A percentile compares a stretch with the other conserved stretches of the same genome.
Evolutionary conservation across 2,329 filamentous ascomycete species (phyloP).

Genomic region (Monilinia laxa): DNA sequence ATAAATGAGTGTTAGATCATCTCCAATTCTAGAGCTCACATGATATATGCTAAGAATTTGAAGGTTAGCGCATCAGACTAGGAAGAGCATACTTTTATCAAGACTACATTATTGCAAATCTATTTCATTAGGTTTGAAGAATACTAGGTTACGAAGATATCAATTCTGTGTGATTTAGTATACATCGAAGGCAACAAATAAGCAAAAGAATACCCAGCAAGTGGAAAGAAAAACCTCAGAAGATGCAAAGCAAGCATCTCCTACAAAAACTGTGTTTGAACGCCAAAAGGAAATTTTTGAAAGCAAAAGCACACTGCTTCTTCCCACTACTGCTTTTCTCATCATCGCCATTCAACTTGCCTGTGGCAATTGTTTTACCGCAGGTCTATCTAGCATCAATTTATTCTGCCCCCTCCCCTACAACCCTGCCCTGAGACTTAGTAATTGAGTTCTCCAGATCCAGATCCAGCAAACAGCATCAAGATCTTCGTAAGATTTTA

Average conservation of each 20-base stretch:
- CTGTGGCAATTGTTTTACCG: neutral
- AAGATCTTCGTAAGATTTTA: slow-evolving; percentile 97
- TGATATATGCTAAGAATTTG: neutral
- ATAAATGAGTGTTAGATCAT: neutral
- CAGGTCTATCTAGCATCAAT: neutral
- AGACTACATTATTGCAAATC: neutral
- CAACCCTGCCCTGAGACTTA: slow-evolving; percentile 43
- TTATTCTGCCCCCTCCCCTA: neutral
- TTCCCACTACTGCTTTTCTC: slow-evolving; percentile 12
- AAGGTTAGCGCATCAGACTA: too few relatives aligned
- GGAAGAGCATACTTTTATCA: too few relatives aligned
- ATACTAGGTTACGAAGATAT: neutral
- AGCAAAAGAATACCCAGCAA: slow-evolving; percentile 1
- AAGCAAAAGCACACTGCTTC: slow-evolving; percentile 9
- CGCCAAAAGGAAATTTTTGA: slow-evolving; percentile 13
- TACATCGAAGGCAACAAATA: slow-evolving; percentile 17
- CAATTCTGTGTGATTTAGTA: slow-evolving; percentile 9
- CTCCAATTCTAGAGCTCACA: neutral
- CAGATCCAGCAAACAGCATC: slow-evolving; percentile 75
- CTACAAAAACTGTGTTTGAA: slow-evolving; percentile 16
- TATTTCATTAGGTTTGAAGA: slow-evolving; percentile 16
- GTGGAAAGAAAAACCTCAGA: neutral
- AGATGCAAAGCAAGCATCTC: neutral
- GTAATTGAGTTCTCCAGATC: slow-evolving; percentile 86
- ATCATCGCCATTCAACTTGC: neutral